Conservation (phyloP, 169 alveolate genomes). For the Plasmodium knowlesi region DNA sequence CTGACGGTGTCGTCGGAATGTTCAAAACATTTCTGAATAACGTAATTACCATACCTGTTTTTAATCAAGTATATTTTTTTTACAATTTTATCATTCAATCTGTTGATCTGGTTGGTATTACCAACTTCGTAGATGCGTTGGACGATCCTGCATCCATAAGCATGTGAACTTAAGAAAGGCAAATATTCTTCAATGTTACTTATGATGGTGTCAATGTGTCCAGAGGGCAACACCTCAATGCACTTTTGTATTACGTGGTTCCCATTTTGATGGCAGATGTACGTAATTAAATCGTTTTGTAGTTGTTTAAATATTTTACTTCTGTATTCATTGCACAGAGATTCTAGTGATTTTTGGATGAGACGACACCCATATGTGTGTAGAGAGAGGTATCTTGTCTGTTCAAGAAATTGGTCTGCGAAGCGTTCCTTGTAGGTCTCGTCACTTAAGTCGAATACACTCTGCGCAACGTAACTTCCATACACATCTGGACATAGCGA, state of each 20-base stretch:
- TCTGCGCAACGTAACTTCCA: slow-evolving; percentile 76
- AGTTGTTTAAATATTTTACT: slow-evolving; percentile 53
- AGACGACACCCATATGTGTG: slow-evolving; percentile 77
- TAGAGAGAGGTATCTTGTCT: slow-evolving; percentile 34
- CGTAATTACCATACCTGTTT: slow-evolving; percentile 75
- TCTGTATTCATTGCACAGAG: slow-evolving; percentile 53
- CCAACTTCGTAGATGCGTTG: slow-evolving; percentile 71
- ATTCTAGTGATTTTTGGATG: slow-evolving; percentile 62
- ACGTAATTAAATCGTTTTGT: slow-evolving; percentile 44
- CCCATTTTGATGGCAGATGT: slow-evolving; percentile 74
- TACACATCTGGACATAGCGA: slow-evolving; percentile 64
- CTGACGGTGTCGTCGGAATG: slow-evolving; percentile 51
- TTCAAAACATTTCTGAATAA: slow-evolving; percentile 73
- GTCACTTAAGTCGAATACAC: slow-evolving; percentile 51
- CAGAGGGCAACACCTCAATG: slow-evolving; percentile 61
- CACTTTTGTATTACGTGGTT: slow-evolving; percentile 76
- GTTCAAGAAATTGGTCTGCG: slow-evolving; percentile 36
- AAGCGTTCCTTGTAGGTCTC: slow-evolving; percentile 57
- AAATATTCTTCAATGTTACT: slow-evolving; percentile 52
- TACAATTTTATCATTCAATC: slow-evolving; percentile 42
- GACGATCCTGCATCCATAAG: slow-evolving; percentile 68
- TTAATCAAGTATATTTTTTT: slow-evolving; percentile 52
- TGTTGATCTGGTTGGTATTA: slow-evolving; percentile 44
- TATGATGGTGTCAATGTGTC: slow-evolving; percentile 41
- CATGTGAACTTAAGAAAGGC: slow-evolving; percentile 68